A percentile compares a stretch with the other conserved stretches of the same genome.
Evolutionary conservation across 192 early-diverging fungal genomes (phyloP).

Genomic region (Backusella parvicylindrica): DNA sequence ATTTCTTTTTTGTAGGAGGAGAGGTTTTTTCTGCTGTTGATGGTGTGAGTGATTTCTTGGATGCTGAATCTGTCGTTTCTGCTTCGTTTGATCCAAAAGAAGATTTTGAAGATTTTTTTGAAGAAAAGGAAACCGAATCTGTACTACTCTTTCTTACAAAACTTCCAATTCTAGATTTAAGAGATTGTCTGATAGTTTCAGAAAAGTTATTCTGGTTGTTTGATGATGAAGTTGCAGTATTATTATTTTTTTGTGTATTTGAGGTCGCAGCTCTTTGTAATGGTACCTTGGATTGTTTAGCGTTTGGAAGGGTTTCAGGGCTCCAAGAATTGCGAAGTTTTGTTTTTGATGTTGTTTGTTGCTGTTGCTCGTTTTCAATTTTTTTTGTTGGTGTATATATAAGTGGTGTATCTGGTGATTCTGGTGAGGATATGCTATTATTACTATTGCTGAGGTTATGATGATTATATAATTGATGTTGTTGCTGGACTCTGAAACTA

Average conservation of each 20-base stretch:
- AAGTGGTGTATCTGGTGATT: not conserved
- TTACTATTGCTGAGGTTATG: slow-evolving; percentile 1
- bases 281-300: not conserved
- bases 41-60: slow-evolving; percentile 22
- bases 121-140: not conserved
- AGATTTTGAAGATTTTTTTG: slow-evolving; percentile 1
- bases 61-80: slow-evolving; percentile 28
- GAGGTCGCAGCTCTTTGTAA: not conserved
- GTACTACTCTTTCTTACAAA: not conserved
- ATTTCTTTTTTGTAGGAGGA: slow-evolving; percentile 14
- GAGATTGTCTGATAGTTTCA: not conserved
- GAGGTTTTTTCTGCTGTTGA: not conserved
- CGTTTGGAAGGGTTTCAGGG: not conserved
- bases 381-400: not conserved
- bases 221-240: not conserved
- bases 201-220: not conserved
- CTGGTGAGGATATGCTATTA: not conserved
- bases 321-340: not conserved
- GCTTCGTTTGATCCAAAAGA: not conserved
- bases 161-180: not conserved
- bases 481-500: not conserved
- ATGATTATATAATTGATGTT: slow-evolving; percentile 1
- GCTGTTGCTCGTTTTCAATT: not conserved
- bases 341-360: not conserved
- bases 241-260: not conserved